Evolutionary conservation across 2,329 filamentous ascomycete genomes (phyloP), one percentile per base, ranked within the genome.

Genomic region (Chalaropsis thielavioides): DNA sequence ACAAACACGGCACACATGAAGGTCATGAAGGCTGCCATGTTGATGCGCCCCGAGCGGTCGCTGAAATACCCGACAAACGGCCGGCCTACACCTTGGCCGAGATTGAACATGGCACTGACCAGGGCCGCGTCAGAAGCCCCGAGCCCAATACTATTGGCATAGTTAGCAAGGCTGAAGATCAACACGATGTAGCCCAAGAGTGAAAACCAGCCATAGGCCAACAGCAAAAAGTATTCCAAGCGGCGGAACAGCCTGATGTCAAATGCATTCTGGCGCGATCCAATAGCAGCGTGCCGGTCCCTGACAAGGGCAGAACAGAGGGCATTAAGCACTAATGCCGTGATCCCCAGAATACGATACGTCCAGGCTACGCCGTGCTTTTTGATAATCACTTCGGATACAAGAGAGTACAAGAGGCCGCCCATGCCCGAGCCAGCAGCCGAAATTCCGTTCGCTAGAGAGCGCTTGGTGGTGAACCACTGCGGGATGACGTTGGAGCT

Each of bases 131-230:
- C 84, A 4, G 81, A 78, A 1, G 87, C 77, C 0, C 79, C 78
- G 38, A 91, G 80, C 0, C 88, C 88, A 54, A 91, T 81, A 3
- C 79, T 80, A 65, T 81, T 79, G 44, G 86, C 86, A 71, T 90
- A 92, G 72, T 86, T 88, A 15, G 88, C 84, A 58, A 92, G 75
- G 11, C 83, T 87, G 74, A 91, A 92, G 56, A 91, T 80, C n/a
- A 91, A 78, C 3, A 90, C 86, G 31, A 89, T 80, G 70, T 92
- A 92, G 4, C 81, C 87, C 15, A 92, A 75, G 75, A 92, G 83
- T 67, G 81, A 85, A 68, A 92, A 84, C 73, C 85, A 83, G 7
- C 86, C 85, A 77, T 85, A 94, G 1, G 74, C 78, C 44, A 89
- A 73, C 13, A 89, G 77, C 1, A 90, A 75, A 31, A 85, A 72